A percentile compares a stretch with the other conserved stretches of the same genome.
phyloP scores from a whole-genome alignment of 1,139 yeast genomes.

The Zhuliangozyma blackwelliae region DNA sequence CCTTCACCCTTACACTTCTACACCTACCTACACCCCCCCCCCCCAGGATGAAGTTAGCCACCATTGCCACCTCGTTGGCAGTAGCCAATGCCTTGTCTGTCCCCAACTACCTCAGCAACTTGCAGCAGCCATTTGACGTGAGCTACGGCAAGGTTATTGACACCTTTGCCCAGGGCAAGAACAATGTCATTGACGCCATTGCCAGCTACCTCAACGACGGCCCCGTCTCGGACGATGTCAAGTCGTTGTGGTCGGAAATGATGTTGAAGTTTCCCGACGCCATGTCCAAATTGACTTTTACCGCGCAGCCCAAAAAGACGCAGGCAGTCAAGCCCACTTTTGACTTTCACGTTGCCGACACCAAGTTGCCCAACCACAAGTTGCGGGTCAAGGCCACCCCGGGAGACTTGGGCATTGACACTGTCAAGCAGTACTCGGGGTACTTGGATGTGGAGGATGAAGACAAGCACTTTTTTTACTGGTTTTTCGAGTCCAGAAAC shows the following conservation, averaged over 20 bases:
- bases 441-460: constrained; percentile 80
- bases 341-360: constrained; percentile 51
- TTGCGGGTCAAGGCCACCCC: constrained; percentile 62
- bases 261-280: constrained; percentile 52
- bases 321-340: constrained; percentile 33
- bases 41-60: constrained; percentile 26
- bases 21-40: neutral
- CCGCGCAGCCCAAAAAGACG: constrained; percentile 43
- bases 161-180: constrained; percentile 14
- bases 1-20: constrained; percentile 1
- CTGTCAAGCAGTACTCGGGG: constrained; percentile 79
- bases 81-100: constrained; percentile 27
- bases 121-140: constrained; percentile 28
- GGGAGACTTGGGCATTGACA: constrained; percentile 65
- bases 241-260: constrained; percentile 59
- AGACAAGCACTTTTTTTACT: constrained; percentile 65
- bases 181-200: constrained; percentile 24
- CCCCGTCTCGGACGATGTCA: constrained; percentile 44
- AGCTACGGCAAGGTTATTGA: constrained; percentile 9
- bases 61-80: constrained; percentile 20
- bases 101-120: constrained; percentile 23
- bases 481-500: constrained; percentile 44
- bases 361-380: constrained; percentile 48
- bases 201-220: constrained; percentile 43
- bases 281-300: constrained; percentile 43